Evolutionary conservation across 305 asterid species (phyloP).

Genomic region (Stenogyne calaminthoides): DNA sequence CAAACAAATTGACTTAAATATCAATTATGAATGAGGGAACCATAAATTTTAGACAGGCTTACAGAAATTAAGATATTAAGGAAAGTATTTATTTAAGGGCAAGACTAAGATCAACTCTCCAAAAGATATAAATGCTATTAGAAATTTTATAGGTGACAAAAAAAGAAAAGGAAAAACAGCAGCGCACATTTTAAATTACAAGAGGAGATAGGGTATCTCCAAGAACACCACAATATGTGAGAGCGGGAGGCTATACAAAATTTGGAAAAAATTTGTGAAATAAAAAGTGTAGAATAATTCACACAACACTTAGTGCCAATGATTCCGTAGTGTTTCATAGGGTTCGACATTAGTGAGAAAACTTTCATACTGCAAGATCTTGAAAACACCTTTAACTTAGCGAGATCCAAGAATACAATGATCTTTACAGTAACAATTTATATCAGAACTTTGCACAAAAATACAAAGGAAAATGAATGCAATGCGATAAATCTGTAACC

Average conservation of each 20-base stretch:
- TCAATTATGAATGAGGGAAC: neutral
- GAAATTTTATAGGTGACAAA: neutral
- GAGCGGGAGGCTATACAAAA: neutral
- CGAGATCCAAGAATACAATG: neutral
- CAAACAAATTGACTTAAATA: neutral
- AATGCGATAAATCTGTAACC: neutral
- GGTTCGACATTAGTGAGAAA: neutral
- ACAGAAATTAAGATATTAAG: neutral
- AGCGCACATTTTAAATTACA: neutral
- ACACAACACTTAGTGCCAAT: neutral
- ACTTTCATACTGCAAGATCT: conserved; percentile 12
- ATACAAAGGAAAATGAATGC: neutral
- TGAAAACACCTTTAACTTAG: neutral
- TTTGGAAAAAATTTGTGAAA: neutral
- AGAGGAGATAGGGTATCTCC: neutral
- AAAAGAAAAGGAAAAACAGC: neutral
- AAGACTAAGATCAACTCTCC: neutral
- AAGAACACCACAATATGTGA: neutral
- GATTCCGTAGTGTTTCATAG: neutral
- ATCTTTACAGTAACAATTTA: neutral
- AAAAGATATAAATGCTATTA: neutral
- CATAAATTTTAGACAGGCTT: neutral
- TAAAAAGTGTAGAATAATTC: neutral
- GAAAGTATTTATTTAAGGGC: neutral
- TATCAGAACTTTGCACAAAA: neutral